Evolutionary conservation across 2,329 filamentous ascomycete species (phyloP).

Genomic region (Phoma sp.): DNA sequence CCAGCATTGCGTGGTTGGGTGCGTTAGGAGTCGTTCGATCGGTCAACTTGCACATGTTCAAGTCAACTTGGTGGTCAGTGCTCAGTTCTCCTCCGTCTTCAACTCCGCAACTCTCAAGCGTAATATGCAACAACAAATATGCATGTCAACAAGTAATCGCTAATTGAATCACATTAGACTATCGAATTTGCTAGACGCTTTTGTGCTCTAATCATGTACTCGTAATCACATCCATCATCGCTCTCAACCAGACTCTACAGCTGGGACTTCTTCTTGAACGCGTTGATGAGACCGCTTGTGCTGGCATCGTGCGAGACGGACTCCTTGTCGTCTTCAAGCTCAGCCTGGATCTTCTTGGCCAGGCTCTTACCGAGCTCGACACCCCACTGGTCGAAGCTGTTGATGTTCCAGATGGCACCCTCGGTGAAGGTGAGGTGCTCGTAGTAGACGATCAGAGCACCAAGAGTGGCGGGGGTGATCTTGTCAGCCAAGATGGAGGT

Average conservation of each 20-base stretch:
- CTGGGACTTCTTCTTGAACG: conserved; percentile 80
- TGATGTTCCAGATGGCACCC: conserved; percentile 98
- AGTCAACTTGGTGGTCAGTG: background rate
- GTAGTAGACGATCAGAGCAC: conserved; percentile 97
- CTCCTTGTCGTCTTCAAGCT: conserved; percentile 81
- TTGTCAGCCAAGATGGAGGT: conserved; percentile 92
- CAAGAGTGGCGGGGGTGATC: conserved; percentile 93
- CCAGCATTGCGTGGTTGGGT: conserved; percentile 4
- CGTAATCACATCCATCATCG: conserved; percentile 3
- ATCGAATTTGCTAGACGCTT: conserved; percentile 6
- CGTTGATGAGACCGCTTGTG: conserved; percentile 87
- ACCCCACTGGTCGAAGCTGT: conserved; percentile 99
- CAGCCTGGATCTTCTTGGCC: conserved; percentile 72
- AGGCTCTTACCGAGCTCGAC: conserved; percentile 97
- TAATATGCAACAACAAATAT: background rate
- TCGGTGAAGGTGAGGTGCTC: conserved; percentile 98
- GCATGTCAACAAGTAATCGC: background rate
- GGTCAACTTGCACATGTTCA: conserved; percentile 14
- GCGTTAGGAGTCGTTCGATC: conserved; percentile 5
- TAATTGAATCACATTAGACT: conserved; percentile 11
- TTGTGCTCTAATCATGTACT: conserved; percentile 9
- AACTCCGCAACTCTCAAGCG: conserved; percentile 1
- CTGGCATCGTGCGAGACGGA: conserved; percentile 81
- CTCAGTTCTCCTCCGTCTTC: background rate
- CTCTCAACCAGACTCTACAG: conserved; percentile 1